phyloP scores from a whole-genome alignment of 768 basidiomycete genomes.

The Gymnopilus junonius region DNA sequence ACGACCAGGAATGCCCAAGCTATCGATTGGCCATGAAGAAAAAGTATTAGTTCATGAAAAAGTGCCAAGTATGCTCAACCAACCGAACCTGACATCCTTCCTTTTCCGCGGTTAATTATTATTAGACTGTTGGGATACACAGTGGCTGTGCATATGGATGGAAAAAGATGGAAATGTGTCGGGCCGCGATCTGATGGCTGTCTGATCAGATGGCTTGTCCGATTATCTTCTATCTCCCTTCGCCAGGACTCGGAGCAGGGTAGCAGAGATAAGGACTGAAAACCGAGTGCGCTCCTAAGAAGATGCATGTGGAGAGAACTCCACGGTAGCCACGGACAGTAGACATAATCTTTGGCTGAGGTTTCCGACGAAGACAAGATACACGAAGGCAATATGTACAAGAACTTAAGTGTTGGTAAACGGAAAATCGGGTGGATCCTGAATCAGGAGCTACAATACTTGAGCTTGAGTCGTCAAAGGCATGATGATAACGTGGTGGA shows the following conservation, averaged over 20 bases:
- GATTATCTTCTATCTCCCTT: not conserved
- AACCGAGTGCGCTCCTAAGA: not conserved
- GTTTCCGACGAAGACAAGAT: not conserved
- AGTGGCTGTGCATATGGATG: not conserved
- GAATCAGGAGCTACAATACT: no score
- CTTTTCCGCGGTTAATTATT: no score
- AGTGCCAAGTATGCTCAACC: not conserved
- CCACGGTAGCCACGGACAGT: not conserved
- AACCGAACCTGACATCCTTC: not conserved
- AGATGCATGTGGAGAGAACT: not conserved
- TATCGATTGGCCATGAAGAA: not conserved
- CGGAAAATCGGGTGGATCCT: not conserved
- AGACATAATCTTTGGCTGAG: not conserved
- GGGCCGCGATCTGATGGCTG: not conserved
- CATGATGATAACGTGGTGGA: not conserved
- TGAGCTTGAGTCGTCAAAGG: not conserved
- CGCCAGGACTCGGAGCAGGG: not conserved
- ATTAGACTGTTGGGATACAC: not conserved
- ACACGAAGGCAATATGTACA: not conserved
- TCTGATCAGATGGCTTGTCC: not conserved
- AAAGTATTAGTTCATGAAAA: not conserved
- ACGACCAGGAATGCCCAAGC: not conserved
- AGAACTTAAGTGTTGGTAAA: no score
- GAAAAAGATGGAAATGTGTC: not conserved
- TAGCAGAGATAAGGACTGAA: not conserved